Conservation (phyloP, 2,329 filamentous ascomycete species). For the Stenocarpella maydis region DNA sequence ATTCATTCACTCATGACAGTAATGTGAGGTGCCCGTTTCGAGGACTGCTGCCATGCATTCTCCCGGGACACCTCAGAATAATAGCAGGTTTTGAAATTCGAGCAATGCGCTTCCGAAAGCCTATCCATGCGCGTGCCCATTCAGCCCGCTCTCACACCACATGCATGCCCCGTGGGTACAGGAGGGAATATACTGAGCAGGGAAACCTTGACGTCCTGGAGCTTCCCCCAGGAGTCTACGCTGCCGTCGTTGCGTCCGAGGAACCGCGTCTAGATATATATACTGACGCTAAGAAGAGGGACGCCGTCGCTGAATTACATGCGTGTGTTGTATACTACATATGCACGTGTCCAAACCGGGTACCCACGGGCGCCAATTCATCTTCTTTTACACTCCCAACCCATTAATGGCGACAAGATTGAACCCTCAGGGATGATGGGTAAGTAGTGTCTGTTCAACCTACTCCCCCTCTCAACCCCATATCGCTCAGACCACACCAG, state of each 20-base stretch:
- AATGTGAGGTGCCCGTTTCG: not conserved
- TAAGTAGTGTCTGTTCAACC: not conserved
- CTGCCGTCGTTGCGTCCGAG: not conserved
- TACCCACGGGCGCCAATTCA: no score
- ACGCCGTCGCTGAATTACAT: not conserved
- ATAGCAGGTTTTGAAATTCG: not conserved
- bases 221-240: no score
- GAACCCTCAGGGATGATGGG: no score
- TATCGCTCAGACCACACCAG: not conserved
- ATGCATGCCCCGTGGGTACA: not conserved
- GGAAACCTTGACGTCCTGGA: not conserved
- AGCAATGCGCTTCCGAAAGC: not conserved
- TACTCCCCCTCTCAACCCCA: not conserved
- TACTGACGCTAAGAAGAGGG: not conserved
- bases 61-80: not conserved
- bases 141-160: not conserved
- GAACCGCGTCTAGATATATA: no score
- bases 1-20: not conserved
- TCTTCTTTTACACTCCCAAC: no score
- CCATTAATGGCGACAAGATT: no score
- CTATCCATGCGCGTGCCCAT: not conserved
- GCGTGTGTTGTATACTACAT: not conserved
- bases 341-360: not conserved
- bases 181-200: not conserved
- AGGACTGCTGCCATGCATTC: not conserved